Evolutionary conservation across 2,329 filamentous ascomycete species (phyloP).

Genomic region (Thermoascus crustaceus): DNA sequence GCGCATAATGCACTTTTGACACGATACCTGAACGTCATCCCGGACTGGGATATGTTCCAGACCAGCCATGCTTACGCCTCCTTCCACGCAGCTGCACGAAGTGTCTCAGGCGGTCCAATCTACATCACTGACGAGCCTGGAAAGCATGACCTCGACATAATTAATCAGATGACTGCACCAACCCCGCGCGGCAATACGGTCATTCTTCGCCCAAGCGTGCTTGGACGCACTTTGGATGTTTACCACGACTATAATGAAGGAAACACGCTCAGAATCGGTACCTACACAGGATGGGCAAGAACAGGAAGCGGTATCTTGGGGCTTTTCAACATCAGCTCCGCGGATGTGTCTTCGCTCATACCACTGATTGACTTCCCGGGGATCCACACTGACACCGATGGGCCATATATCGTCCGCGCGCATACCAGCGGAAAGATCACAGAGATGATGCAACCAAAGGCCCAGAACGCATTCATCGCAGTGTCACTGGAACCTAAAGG

Average conservation of each 20-base stretch:
- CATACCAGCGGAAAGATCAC: constrained; percentile 59
- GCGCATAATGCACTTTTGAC: constrained; percentile 80
- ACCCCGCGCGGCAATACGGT: constrained; percentile 66
- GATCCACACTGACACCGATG: constrained; percentile 41
- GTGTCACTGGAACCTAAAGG: constrained; percentile 56
- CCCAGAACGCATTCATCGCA: constrained; percentile 45
- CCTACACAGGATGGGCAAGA: constrained; percentile 61
- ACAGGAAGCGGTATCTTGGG: constrained; percentile 72
- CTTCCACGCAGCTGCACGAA: constrained; percentile 85
- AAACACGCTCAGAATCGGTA: constrained; percentile 65
- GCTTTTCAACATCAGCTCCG: constrained; percentile 69
- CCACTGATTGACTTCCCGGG: constrained; percentile 67
- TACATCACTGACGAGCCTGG: constrained; percentile 91
- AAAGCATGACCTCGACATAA: constrained; percentile 65
- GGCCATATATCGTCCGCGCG: constrained; percentile 62
- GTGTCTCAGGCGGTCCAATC: constrained; percentile 82
- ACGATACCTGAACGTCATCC: constrained; percentile 75
- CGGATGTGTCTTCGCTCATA: constrained; percentile 59
- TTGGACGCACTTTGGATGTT: constrained; percentile 63
- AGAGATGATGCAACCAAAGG: constrained; percentile 27
- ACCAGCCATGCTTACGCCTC: constrained; percentile 61
- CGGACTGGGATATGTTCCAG: constrained; percentile 75
- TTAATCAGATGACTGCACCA: constrained; percentile 70
- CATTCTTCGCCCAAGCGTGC: constrained; percentile 67
- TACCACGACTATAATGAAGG: constrained; percentile 71